These are phyloP conservation scores for Solanum virginianum DNA, from an alignment of 257 asterid genomes.

Conservation along the genomic window DNA sequence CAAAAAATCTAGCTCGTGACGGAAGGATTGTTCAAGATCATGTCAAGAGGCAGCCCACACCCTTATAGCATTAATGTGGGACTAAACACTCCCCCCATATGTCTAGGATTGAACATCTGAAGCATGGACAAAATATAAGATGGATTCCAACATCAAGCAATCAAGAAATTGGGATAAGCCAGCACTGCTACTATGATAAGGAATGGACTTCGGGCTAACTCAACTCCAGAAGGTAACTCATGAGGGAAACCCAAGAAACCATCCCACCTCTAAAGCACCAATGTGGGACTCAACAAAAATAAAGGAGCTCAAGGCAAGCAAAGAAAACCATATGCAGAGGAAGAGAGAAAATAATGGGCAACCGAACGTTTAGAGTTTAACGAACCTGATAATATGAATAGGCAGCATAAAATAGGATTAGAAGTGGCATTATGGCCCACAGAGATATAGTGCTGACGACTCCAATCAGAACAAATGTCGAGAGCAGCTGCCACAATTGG, in stretches of 20 bases:
- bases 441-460: constrained; percentile 56
- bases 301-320: neutral
- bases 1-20: neutral
- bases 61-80: neutral
- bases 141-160: neutral
- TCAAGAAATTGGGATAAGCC: neutral
- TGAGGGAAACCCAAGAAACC: neutral
- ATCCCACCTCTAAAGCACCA: neutral
- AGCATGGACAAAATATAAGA: neutral
- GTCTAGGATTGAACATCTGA: neutral
- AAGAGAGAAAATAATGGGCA: neutral
- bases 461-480: constrained; percentile 68
- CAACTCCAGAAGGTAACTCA: neutral
- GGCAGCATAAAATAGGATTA: constrained; percentile 55
- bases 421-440: constrained; percentile 79
- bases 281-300: neutral
- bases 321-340: neutral
- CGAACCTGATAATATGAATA: constrained; percentile 64
- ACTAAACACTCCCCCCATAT: neutral
- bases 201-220: neutral
- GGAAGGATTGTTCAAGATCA: neutral
- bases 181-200: neutral
- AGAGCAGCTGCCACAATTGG: constrained; percentile 61
- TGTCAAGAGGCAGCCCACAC: neutral
- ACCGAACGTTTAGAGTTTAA: neutral